Evolutionary conservation across 371 early-diverging fungal species (phyloP).

Genomic region (Haplosporangium sp.): DNA sequence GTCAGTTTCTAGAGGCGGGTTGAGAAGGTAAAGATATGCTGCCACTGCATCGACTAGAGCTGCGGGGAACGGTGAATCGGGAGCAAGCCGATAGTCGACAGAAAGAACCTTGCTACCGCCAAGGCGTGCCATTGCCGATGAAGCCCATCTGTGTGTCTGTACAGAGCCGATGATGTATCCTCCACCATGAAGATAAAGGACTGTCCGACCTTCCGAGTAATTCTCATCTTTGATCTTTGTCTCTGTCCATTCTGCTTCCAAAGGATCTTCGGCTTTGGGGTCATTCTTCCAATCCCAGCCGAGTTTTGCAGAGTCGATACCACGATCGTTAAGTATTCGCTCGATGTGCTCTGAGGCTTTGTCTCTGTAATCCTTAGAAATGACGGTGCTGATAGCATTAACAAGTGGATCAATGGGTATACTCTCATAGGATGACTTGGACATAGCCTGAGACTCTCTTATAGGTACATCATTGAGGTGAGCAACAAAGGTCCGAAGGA

Average conservation of each 20-base stretch:
- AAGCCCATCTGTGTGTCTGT: constrained; percentile 42
- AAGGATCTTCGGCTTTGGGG: constrained; percentile 21
- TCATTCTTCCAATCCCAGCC: constrained; percentile 56
- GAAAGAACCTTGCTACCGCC: constrained; percentile 51
- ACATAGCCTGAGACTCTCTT: constrained; percentile 32
- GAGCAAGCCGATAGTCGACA: constrained; percentile 84
- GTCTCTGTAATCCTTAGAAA: constrained; percentile 25
- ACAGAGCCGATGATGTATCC: constrained; percentile 42
- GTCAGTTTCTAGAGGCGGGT: constrained; percentile 62
- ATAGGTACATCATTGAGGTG: constrained; percentile 43
- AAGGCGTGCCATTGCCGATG: constrained; percentile 28
- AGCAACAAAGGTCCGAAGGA: constrained; percentile 27
- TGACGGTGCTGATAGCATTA: constrained; percentile 7
- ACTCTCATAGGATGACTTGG: constrained; percentile 22
- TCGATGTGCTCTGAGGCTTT: constrained; percentile 34
- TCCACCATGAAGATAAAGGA: constrained; percentile 49
- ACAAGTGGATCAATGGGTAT: constrained; percentile 29
- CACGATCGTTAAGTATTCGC: constrained; percentile 16
- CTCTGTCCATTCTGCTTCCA: constrained; percentile 44
- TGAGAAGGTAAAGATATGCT: constrained; percentile 75
- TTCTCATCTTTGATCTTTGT: constrained; percentile 25
- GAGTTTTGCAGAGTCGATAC: constrained; percentile 25
- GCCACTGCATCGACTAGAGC: constrained; percentile 82
- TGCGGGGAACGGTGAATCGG: constrained; percentile 83
- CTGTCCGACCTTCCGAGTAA: constrained; percentile 22